Evolutionary conservation across 202 grass and related monocot species (phyloP), one percentile per base, ranked within the genome.

Genomic region (Hordeum pubiflorum): DNA sequence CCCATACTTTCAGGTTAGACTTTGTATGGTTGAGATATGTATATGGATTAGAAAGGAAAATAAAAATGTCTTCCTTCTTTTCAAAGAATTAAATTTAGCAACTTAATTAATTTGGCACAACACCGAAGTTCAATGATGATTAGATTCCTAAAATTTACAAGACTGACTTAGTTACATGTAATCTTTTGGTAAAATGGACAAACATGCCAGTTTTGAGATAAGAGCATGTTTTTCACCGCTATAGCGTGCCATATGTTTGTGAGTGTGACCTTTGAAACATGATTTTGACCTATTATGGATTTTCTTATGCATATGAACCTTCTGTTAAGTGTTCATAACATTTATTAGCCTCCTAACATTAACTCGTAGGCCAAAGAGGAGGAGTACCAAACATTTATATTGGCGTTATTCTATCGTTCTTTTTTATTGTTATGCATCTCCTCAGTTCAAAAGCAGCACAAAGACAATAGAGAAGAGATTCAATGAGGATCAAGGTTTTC

Each of bases 1-100:
- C 80, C 24, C 32, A 1, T 17, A 78, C 84, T 20, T 92, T 89
- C 77, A 92, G 76, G 90, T 84, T 20, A 84, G 63, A 72, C 0
- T 50, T 24, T 8, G 1, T 70, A 34, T 65, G 32, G 3, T 54
- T 0, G 50, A 54, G 17, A n/a, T n/a, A 54, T 52, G 14, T 50
- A 15, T 15, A 50, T 50, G 14, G 4, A 17, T 50, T 18, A 50
- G 14, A 52, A 52, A n/a, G 6, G 6, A n/a, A 54, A 54, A 54
- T 54, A 54, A 54, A 54, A 54, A 54, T n/a, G 6, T 2, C 17
- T 54, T 52, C 14, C 15, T n/a, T n/a, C 46, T 17, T 50, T 50
- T 54, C 17, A 8, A 54, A n/a, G 50, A n/a, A 54, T 54, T 0
- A 54, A 54, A 18, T 18, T 54, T 54, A n/a, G 17, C 50, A 54